A percentile compares a stretch with the other conserved stretches of the same genome.
These are phyloP conservation scores for Pestalotiopsis fici DNA, from an alignment of 2,329 filamentous ascomycete species.

Conservation along the genomic window DNA sequence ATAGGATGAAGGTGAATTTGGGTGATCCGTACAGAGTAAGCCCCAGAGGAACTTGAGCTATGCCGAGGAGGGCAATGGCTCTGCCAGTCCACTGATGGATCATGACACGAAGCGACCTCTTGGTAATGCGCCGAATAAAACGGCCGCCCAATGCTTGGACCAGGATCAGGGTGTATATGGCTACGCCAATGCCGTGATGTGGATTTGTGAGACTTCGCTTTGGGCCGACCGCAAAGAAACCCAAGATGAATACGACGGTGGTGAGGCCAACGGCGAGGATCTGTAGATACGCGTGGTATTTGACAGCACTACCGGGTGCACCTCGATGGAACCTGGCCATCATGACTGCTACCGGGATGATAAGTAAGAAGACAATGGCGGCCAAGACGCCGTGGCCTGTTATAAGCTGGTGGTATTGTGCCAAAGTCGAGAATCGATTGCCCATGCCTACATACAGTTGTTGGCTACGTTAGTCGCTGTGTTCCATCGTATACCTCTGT, in stretches of 20 bases:
- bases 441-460: conserved; percentile 65
- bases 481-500: background rate
- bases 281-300: conserved; percentile 74
- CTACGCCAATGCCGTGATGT: conserved; percentile 81
- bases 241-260: conserved; percentile 72
- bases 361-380: conserved; percentile 71
- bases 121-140: conserved; percentile 56
- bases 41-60: conserved; percentile 85
- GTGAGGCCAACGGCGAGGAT: conserved; percentile 67
- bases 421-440: conserved; percentile 71
- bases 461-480: conserved; percentile 14
- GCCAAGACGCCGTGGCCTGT: conserved; percentile 72
- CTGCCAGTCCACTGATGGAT: conserved; percentile 90
- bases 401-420: conserved; percentile 72
- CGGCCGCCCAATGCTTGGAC: conserved; percentile 72
- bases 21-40: conserved; percentile 92
- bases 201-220: conserved; percentile 74
- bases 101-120: conserved; percentile 55
- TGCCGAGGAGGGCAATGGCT: conserved; percentile 74
- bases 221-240: conserved; percentile 77
- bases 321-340: conserved; percentile 70
- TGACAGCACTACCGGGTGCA: conserved; percentile 61
- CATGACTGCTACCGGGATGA: conserved; percentile 75
- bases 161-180: conserved; percentile 73
- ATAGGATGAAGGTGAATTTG: conserved; percentile 81